These are phyloP conservation scores for Fraxinus nigra DNA, from an alignment of 305 asterid genomes.

Conservation along the genomic window DNA sequence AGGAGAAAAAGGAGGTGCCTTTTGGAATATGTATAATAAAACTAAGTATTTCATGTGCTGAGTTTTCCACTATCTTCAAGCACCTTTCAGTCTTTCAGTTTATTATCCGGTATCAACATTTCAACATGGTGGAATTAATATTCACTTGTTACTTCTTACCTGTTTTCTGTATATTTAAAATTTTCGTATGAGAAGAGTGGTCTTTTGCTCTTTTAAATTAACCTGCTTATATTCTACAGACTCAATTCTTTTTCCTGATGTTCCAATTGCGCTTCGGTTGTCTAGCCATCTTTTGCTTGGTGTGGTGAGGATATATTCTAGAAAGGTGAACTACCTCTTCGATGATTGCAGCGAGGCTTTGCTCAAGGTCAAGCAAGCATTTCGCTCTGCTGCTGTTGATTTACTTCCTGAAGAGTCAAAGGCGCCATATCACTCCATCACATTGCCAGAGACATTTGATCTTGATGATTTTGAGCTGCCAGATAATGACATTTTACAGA, in stretches of 20 bases:
- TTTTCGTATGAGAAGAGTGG: background rate
- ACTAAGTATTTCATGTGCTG: background rate
- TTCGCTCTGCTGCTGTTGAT: conserved; percentile 94
- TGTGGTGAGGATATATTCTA: conserved; percentile 89
- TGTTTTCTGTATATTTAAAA: background rate
- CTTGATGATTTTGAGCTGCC: conserved; percentile 99
- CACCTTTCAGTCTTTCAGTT: background rate
- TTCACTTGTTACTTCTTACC: background rate
- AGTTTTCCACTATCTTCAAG: background rate
- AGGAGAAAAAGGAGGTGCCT: background rate
- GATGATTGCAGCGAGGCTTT: conserved; percentile 97
- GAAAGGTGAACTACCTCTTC: conserved; percentile 94
- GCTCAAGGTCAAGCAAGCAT: conserved; percentile 92
- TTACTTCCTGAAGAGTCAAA: conserved; percentile 96
- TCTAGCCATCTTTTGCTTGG: conserved; percentile 99
- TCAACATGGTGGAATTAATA: background rate
- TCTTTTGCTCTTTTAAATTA: conserved; percentile 18
- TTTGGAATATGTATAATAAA: background rate
- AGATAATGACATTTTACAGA: conserved; percentile 78
- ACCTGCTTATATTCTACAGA: conserved; percentile 46
- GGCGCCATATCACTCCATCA: conserved; percentile 96
- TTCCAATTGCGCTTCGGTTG: conserved; percentile 93
- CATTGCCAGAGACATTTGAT: conserved; percentile 97
- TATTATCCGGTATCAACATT: background rate
- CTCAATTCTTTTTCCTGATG: conserved; percentile 86